Percentiles rank a stretch among this genome's conserved stretches.
Evolutionary conservation across 352 stramenopile genomes (phyloP).

Genomic region (Thraustotheca clavata): DNA sequence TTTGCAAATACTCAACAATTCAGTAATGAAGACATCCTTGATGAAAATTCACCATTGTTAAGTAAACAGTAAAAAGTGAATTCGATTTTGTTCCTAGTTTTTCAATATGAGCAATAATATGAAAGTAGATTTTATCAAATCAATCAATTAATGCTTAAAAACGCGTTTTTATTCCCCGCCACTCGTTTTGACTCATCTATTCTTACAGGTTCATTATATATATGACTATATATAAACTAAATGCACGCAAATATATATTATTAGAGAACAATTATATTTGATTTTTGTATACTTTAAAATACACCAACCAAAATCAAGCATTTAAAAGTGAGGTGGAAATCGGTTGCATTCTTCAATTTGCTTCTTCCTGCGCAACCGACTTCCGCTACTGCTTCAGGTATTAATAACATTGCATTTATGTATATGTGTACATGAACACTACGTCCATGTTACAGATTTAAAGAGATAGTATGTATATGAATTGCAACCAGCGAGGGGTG

Average conservation of each 20-base stretch:
- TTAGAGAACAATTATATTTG: not conserved
- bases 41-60: too few species aligned
- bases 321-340: not conserved
- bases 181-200: not conserved
- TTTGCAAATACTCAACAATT: not conserved
- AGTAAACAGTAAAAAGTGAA: too few species aligned
- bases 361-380: too few species aligned
- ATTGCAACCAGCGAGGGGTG: slow-evolving; percentile 41
- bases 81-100: too few species aligned
- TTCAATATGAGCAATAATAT: too few species aligned
- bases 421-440: too few species aligned
- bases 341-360: not conserved
- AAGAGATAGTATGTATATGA: not conserved
- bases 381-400: too few species aligned
- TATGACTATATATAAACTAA: not conserved
- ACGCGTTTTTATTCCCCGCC: slow-evolving; percentile 4
- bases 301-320: not conserved
- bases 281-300: not conserved
- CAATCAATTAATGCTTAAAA: not conserved
- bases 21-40: not conserved
- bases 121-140: not conserved
- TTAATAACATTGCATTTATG: too few species aligned
- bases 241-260: not conserved
- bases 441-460: too few species aligned
- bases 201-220: not conserved